Conservation (phyloP, 2,329 filamentous ascomycete species). For the Akanthomyces muscarius region DNA sequence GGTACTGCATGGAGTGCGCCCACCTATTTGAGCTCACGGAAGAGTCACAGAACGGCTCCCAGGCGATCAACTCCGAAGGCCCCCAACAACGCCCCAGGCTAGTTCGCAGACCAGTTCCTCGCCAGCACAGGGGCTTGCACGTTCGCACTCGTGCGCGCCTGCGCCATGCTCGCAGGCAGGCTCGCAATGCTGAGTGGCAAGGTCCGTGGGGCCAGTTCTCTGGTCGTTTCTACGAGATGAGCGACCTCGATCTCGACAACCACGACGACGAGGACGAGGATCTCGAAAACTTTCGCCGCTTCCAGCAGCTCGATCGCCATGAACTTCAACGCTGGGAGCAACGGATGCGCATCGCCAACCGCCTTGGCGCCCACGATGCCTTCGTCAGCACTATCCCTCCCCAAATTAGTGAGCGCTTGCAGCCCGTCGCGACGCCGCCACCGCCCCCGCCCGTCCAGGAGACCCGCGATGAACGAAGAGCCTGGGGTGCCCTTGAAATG, state of each 20-base stretch:
- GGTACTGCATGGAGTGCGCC: conserved; percentile 87
- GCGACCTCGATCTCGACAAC: conserved; percentile 39
- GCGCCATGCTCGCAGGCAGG: conserved; percentile 53
- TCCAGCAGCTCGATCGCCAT: conserved; percentile 52
- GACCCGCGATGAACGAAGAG: conserved; percentile 72
- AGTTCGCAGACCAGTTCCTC: conserved; percentile 30
- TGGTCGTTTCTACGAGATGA: conserved; percentile 57
- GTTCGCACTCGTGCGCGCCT: conserved; percentile 55
- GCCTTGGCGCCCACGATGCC: conserved; percentile 68
- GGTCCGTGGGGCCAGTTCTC: conserved; percentile 72
- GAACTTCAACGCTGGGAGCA: conserved; percentile 75
- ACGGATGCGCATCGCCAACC: conserved; percentile 74
- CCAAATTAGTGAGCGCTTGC: conserved; percentile 58
- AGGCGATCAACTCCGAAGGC: conserved; percentile 30
- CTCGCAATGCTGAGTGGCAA: conserved; percentile 81
- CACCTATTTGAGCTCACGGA: conserved; percentile 41
- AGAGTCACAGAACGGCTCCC: conserved; percentile 31
- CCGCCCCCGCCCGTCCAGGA: conserved; percentile 51
- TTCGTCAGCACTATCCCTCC: conserved; percentile 61
- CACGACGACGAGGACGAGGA: conserved; percentile 66
- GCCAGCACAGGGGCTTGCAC: conserved; percentile 33
- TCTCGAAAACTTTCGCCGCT: conserved; percentile 50
- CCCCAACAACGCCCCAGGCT: conserved; percentile 24
- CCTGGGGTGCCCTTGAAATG: conserved; percentile 89
- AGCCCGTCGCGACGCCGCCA: conserved; percentile 36